These are phyloP conservation scores for Trypanosoma cruzi DNA, from an alignment of 208 protist genomes.

Conservation along the genomic window DNA sequence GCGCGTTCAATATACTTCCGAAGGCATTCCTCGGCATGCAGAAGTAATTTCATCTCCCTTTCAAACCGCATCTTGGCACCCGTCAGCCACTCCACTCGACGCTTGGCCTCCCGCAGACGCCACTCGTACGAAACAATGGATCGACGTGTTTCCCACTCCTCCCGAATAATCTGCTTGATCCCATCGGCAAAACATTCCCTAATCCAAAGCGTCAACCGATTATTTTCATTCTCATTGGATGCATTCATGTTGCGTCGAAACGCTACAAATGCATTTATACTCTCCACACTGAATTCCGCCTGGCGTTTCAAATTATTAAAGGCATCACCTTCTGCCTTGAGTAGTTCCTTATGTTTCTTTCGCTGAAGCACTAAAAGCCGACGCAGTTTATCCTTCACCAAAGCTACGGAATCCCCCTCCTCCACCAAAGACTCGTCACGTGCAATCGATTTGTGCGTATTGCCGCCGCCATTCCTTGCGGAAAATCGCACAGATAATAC, in stretches of 20 bases:
- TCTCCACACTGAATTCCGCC: constrained; percentile 14
- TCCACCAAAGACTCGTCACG: neutral
- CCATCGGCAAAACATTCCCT: neutral
- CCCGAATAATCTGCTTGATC: constrained; percentile 15
- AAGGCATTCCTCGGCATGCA: constrained; percentile 11
- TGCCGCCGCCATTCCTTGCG: neutral
- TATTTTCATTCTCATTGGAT: neutral
- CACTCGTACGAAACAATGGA: constrained; percentile 12
- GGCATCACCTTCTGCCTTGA: constrained; percentile 23
- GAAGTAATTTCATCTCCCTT: constrained; percentile 10
- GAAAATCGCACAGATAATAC: neutral
- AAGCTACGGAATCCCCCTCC: neutral
- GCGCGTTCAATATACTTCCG: constrained; percentile 16
- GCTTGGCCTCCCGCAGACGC: constrained; percentile 11
- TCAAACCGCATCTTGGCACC: constrained; percentile 27
- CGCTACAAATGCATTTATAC: constrained; percentile 23
- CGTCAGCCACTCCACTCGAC: constrained; percentile 19
- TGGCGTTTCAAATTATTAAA: constrained; percentile 18
- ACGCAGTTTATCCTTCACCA: constrained; percentile 21
- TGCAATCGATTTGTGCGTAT: neutral
- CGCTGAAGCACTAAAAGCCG: constrained; percentile 21
- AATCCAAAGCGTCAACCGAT: constrained; percentile 14
- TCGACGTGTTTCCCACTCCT: constrained; percentile 13
- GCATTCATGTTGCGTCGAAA: constrained; percentile 12
- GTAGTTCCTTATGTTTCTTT: constrained; percentile 19